Evolutionary conservation across 2,329 filamentous ascomycete species (phyloP), one percentile per base, ranked within the genome.

Genomic region (Phyllosticta citribraziliensis): DNA sequence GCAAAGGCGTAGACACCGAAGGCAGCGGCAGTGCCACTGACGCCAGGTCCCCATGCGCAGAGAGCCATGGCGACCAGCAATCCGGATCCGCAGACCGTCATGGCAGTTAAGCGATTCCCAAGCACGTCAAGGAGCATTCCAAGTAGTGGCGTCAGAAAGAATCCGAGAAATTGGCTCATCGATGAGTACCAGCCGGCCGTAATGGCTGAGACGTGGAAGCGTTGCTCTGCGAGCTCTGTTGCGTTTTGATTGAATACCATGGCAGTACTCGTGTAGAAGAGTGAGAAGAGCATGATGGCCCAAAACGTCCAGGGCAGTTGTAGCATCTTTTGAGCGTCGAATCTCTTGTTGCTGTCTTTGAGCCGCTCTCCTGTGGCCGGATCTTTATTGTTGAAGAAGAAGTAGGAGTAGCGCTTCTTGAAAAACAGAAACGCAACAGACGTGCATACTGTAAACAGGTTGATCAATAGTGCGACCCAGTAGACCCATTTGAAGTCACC

Each of bases 381-480:
- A 58, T 86, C 84, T 0, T 72, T 68, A 1, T 75, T 76, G 2
- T 77, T 77, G 33, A 40, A 40, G 33, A 40, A 40, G 33, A 40
- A 40, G 33, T 40, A 11, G 1, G 70, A 66, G 57, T 79, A 86
- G 24, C 74, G 75, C 24, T 74, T 74, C 0, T 78, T 83, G 66
- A 86, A 85, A 65, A 78, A 76, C 72, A 78, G 84, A 68, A 85
- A 86, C 10, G 74, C 70, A 0, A 77, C 58, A 0, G 82, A 84
- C 1, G 78, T 75, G 0, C 78, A 67, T 59, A 86, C 86, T 9
- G 83, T 85, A 64, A 86, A 86, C 2, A 86, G 62, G 62, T 86
- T 85, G 80, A 86, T 85, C 65, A 84, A 82, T 0, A 86, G 82
- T 0, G 80, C 77, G 10, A 79, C 79, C 84, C 84, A 86, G 66